Evolutionary conservation across 2,329 filamentous ascomycete species (phyloP).

Genomic region (Microcyclospora pomicola): DNA sequence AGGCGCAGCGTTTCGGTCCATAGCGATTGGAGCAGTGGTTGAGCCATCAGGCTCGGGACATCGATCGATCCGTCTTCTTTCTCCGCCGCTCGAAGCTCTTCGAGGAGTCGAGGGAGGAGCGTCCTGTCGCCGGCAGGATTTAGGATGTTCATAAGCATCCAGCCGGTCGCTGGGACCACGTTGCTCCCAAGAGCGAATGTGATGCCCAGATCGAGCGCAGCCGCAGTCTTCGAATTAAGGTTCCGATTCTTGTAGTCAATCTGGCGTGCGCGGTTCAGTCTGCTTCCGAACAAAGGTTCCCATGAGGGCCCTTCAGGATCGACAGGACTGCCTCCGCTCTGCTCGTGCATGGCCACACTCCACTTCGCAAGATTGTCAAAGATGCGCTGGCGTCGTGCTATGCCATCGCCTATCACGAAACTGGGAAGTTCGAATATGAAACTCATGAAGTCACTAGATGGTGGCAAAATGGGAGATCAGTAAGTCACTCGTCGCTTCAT

Average conservation of each 20-base stretch:
- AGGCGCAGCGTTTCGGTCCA: constrained; percentile 22
- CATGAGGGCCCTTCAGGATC: constrained; percentile 15
- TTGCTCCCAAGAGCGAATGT: constrained; percentile 21
- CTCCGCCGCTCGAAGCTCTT: constrained; percentile 13
- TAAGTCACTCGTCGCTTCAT: no score
- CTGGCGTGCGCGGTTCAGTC: constrained; percentile 18
- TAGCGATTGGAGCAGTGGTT: constrained; percentile 22
- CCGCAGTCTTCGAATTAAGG: constrained; percentile 10
- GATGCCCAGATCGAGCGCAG: constrained; percentile 18
- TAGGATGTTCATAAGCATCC: constrained; percentile 23
- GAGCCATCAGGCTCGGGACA: constrained; percentile 13
- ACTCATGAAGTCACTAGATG: constrained; percentile 10
- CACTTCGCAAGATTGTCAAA: constrained; percentile 15
- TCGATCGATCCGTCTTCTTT: constrained; percentile 15
- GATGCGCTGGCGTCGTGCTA: constrained; percentile 10
- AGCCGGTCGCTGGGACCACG: constrained; percentile 19
- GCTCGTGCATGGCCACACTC: constrained; percentile 13
- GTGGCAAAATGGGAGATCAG: no score
- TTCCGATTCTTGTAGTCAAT: constrained; percentile 12
- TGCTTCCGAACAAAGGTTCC: constrained; percentile 18
- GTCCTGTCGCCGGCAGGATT: constrained; percentile 13
- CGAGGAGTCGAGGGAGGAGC: constrained; percentile 15
- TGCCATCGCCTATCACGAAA: constrained; percentile 14
- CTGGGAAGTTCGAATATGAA: constrained; percentile 19
- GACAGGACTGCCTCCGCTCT: constrained; percentile 12